Conservation (phyloP, 306 rosid genomes). For the Vigna mungo region DNA sequence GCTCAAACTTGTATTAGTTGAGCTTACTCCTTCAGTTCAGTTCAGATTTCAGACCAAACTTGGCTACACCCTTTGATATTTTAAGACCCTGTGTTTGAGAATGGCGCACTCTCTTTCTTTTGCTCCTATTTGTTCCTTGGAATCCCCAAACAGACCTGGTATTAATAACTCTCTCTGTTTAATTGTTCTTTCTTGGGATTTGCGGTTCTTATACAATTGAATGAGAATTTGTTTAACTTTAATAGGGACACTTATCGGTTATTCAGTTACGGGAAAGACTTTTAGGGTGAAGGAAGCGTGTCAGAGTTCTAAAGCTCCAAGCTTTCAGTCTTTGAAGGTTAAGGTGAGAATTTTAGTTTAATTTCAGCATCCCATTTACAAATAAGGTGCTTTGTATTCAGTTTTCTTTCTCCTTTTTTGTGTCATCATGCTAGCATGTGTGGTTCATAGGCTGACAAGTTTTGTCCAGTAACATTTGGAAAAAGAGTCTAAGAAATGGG, state of each 20-base stretch:
- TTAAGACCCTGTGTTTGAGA: constrained; percentile 15
- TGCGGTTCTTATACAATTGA: constrained; percentile 11
- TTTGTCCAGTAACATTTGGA: constrained; percentile 7
- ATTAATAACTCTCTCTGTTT: constrained; percentile 8
- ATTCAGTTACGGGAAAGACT: constrained; percentile 59
- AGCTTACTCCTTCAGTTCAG: constrained; percentile 29
- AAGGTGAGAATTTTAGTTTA: constrained; percentile 70
- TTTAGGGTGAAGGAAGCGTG: constrained; percentile 59
- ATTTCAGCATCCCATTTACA: constrained; percentile 30
- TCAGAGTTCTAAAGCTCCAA: constrained; percentile 65
- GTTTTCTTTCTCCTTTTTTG: background rate
- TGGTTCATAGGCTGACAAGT: constrained; percentile 29
- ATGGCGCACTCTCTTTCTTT: constrained; percentile 71
- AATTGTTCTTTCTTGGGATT: constrained; percentile 12
- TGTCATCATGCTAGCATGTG: background rate
- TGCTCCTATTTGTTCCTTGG: constrained; percentile 66
- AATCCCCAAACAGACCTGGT: constrained; percentile 79
- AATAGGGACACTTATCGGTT: constrained; percentile 54
- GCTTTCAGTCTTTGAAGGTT: constrained; percentile 65
- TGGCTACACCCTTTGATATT: constrained; percentile 30
- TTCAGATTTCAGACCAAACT: constrained; percentile 35
- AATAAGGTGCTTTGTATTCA: background rate
- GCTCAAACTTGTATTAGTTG: constrained; percentile 22
- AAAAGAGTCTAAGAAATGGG: constrained; percentile 2
- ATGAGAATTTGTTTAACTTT: constrained; percentile 31